Percentiles rank a stretch among this genome's conserved stretches.
These are phyloP conservation scores for Selaginella tamariscina DNA, from an alignment of 75 land plant species.

Conservation along the genomic window DNA sequence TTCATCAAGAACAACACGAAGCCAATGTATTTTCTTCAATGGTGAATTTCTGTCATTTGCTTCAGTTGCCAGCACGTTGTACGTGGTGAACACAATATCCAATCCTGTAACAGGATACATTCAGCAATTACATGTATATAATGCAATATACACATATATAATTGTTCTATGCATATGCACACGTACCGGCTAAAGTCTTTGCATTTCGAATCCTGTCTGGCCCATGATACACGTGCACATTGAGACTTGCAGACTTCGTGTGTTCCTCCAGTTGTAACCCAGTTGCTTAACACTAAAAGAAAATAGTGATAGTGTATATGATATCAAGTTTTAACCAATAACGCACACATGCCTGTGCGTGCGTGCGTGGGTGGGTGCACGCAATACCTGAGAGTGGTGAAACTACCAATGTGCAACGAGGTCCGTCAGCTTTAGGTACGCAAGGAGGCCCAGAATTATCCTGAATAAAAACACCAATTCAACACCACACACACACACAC, in stretches of 20 bases:
- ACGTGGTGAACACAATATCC: slow-evolving; percentile 84
- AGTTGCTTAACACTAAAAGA: slow-evolving; percentile 70
- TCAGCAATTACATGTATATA: too few species aligned
- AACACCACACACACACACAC: too few species aligned
- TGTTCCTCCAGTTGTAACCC: slow-evolving; percentile 80
- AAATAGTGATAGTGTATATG: too few species aligned
- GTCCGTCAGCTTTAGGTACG: slow-evolving; percentile 14
- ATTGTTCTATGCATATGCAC: too few species aligned
- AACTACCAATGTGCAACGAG: slow-evolving; percentile 53
- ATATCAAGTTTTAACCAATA: too few species aligned
- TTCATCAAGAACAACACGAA: slow-evolving; percentile 76
- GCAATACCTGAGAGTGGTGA: slow-evolving; percentile 79
- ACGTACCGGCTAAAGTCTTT: slow-evolving; percentile 35
- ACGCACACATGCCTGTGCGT: too few species aligned
- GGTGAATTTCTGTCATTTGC: slow-evolving; percentile 32
- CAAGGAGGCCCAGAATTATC: background rate
- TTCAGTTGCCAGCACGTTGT: slow-evolving; percentile 60
- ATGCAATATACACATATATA: too few species aligned
- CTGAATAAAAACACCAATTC: too few species aligned
- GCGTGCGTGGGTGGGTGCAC: too few species aligned
- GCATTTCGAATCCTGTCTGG: slow-evolving; percentile 36
- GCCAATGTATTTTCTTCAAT: slow-evolving; percentile 57
- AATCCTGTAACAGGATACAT: slow-evolving; percentile 21
- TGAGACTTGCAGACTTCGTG: slow-evolving; percentile 43
- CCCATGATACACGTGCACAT: slow-evolving; percentile 66